Evolutionary conservation across 129 eudicot genomes (phyloP).

Genomic region (Apium graveolens): DNA sequence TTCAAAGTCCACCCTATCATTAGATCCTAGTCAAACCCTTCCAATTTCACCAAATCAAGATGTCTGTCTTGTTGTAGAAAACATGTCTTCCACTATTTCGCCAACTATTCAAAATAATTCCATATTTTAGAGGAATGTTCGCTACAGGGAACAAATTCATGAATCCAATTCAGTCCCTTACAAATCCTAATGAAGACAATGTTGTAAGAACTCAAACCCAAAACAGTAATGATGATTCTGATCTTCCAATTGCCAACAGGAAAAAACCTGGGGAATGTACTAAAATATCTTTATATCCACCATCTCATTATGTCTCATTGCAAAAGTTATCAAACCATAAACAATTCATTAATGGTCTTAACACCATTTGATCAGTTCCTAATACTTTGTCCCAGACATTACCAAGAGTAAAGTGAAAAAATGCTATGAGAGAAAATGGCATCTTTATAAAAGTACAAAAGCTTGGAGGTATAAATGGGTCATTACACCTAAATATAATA

Average conservation of each 20-base stretch:
- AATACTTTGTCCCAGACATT: not conserved
- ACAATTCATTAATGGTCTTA: not conserved
- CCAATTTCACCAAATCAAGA: no score
- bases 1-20: no score
- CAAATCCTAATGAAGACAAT: not conserved
- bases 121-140: not conserved
- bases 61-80: no score
- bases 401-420: not conserved
- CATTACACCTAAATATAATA: not conserved
- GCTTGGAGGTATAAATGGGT: not conserved
- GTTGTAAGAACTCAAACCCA: not conserved
- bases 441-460: not conserved
- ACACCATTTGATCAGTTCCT: not conserved
- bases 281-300: not conserved
- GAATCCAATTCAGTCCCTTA: not conserved
- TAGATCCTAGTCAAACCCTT: no score
- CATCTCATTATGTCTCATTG: not conserved
- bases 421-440: not conserved
- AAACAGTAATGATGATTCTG: not conserved
- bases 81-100: no score
- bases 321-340: not conserved
- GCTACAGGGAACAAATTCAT: not conserved
- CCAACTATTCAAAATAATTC: not conserved
- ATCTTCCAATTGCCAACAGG: not conserved
- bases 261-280: not conserved